Conservation (phyloP, 1,284 basidiomycete species). For the Cystobasidium sp. region DNA sequence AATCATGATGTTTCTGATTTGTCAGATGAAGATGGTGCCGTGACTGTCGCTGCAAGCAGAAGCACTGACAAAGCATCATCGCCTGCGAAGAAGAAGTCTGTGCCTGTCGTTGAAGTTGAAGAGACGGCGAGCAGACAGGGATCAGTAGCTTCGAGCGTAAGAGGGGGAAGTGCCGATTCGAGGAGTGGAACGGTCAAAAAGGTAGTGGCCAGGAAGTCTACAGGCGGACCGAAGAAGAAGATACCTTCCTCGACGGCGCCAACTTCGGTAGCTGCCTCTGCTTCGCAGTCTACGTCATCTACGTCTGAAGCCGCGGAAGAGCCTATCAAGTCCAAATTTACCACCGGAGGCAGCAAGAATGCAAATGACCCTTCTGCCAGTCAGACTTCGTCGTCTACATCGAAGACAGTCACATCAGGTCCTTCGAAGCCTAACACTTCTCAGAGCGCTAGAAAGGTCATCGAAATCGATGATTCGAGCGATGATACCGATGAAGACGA, state of each 20-base stretch:
- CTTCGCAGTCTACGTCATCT: neutral
- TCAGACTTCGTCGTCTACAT: neutral
- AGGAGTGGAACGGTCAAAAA: slow-evolving; percentile 2
- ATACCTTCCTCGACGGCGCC: neutral
- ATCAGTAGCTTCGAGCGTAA: neutral
- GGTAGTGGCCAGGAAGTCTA: slow-evolving; percentile 8
- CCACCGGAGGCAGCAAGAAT: neutral
- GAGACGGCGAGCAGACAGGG: neutral
- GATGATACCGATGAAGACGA: slow-evolving; percentile 12
- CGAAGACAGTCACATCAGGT: neutral
- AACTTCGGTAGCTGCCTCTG: neutral
- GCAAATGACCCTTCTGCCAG: neutral
- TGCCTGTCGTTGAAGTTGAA: slow-evolving; percentile 7
- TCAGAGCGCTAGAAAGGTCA: neutral
- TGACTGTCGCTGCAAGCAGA: neutral
- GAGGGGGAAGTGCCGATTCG: neutral
- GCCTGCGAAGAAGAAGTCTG: neutral
- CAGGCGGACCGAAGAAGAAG: neutral
- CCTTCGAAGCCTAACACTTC: neutral
- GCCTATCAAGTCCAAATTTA: slow-evolving; percentile 5
- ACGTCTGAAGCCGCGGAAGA: neutral
- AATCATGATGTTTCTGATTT: neutral
- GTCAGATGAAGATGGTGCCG: neutral
- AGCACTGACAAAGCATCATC: neutral
- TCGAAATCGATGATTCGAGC: slow-evolving; percentile 28